Conservation (phyloP, 805 yeast genomes). For the Pichia paraexigua region DNA sequence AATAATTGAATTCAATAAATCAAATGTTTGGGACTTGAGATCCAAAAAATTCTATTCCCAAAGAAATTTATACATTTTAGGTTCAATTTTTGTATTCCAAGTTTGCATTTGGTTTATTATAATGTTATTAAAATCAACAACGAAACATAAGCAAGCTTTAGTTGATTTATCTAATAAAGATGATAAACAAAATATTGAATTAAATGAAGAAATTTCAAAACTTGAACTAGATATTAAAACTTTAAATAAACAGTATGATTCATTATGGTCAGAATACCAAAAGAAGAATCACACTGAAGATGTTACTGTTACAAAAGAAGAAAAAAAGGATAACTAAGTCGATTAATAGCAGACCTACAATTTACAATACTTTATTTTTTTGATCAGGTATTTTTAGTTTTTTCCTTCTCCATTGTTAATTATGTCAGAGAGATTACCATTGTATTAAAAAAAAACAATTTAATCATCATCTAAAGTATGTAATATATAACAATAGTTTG, state of each 20-base stretch:
- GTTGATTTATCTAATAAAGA: constrained; percentile 7
- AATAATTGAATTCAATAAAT: constrained; percentile 7
- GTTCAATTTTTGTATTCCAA: constrained; percentile 43
- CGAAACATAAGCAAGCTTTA: constrained; percentile 27
- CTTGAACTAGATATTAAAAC: constrained; percentile 21
- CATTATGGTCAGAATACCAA: constrained; percentile 35
- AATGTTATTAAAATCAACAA: constrained; percentile 37
- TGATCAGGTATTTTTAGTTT: constrained; percentile 5
- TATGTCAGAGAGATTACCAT: constrained; percentile 5
- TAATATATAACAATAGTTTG: background rate
- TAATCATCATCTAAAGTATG: background rate
- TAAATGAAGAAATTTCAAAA: constrained; percentile 14
- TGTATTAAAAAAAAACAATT: constrained; percentile 7
- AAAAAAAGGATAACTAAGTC: constrained; percentile 1
- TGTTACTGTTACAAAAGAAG: background rate
- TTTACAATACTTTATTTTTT: background rate
- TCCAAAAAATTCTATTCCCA: constrained; percentile 50
- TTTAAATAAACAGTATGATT: constrained; percentile 37
- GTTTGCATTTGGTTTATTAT: constrained; percentile 38
- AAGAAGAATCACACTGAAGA: constrained; percentile 16
- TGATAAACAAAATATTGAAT: constrained; percentile 15
- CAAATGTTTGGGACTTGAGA: constrained; percentile 25
- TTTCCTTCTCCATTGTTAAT: constrained; percentile 6
- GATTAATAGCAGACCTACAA: no score
- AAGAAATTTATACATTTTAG: constrained; percentile 47